Conservation (phyloP, 2,329 filamentous ascomycete genomes). For the Epichloe brachyelytri region DNA sequence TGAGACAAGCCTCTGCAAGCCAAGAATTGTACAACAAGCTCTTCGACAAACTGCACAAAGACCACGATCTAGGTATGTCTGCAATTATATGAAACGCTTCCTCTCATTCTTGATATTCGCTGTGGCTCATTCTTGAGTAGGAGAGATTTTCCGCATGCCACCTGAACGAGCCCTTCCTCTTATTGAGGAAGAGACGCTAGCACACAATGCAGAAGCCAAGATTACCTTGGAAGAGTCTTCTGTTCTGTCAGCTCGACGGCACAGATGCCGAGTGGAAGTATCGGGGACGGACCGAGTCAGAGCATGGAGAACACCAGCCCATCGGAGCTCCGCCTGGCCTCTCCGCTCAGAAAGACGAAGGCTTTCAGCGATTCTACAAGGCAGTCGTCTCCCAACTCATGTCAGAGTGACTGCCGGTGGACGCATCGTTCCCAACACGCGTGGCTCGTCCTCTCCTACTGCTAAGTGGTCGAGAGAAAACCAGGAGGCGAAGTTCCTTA, state of each 20-base stretch:
- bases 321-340: constrained; percentile 40
- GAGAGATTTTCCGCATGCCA: constrained; percentile 20
- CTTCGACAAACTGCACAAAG: constrained; percentile 22
- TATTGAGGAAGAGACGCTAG: constrained; percentile 18
- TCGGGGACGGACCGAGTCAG: constrained; percentile 30
- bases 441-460: constrained; percentile 38
- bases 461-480: constrained; percentile 35
- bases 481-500: constrained; percentile 10
- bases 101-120: neutral
- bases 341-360: constrained; percentile 44
- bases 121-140: constrained; percentile 8
- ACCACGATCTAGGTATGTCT: constrained; percentile 28
- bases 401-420: constrained; percentile 55
- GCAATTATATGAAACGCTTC: too few species aligned
- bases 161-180: constrained; percentile 15
- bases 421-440: constrained; percentile 52
- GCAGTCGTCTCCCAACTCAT: constrained; percentile 56
- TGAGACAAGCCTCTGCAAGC: constrained; percentile 16
- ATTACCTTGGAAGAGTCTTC: constrained; percentile 7
- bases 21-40: constrained; percentile 17
- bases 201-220: constrained; percentile 5
- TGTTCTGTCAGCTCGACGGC: constrained; percentile 24
- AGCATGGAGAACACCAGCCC: constrained; percentile 31
- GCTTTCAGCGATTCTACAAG: constrained; percentile 56
- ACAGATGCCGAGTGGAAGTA: constrained; percentile 32